phyloP scores from a whole-genome alignment of 1,284 basidiomycete species.

The Heterobasidion occidentale region DNA sequence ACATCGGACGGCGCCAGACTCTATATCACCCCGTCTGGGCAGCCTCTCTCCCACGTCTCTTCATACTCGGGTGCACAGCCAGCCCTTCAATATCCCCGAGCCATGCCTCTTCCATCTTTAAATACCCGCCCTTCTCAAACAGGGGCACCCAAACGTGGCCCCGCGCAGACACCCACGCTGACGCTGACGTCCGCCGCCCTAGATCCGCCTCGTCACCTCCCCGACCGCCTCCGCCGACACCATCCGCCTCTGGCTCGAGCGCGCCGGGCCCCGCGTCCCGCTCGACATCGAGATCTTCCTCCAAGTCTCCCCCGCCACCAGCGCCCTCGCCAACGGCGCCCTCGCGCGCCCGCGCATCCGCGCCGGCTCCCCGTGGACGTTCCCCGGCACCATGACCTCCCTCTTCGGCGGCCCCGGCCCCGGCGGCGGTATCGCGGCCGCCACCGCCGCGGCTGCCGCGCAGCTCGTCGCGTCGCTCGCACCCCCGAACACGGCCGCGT shows the following conservation, averaged over 20 bases:
- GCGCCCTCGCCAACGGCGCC: conserved; percentile 4
- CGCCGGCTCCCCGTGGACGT: conserved; percentile 15
- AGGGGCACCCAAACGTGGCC: too few relatives aligned
- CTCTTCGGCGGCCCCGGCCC: not conserved
- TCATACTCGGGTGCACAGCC: too few relatives aligned
- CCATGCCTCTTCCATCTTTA: too few relatives aligned
- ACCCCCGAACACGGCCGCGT: not conserved
- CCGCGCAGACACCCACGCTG: not conserved
- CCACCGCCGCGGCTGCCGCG: not conserved
- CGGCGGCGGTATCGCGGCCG: not conserved
- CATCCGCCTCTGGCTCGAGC: conserved; percentile 70
- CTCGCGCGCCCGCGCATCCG: conserved; percentile 17
- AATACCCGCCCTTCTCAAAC: too few relatives aligned
- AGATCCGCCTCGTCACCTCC: conserved; percentile 64
- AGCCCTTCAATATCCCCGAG: too few relatives aligned
- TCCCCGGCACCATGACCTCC: conserved; percentile 6
- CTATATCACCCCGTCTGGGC: too few relatives aligned
- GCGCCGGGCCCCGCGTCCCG: conserved; percentile 59
- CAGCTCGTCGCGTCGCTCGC: not conserved
- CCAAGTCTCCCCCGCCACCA: conserved; percentile 26
- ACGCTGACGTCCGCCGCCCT: conserved; percentile 2
- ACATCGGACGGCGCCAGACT: too few relatives aligned
- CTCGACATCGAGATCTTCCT: conserved; percentile 74
- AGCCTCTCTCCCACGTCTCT: too few relatives aligned
- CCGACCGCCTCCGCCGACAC: conserved; percentile 67